Conservation (phyloP, 331 rosid species). For the Malus hybrid region DNA sequence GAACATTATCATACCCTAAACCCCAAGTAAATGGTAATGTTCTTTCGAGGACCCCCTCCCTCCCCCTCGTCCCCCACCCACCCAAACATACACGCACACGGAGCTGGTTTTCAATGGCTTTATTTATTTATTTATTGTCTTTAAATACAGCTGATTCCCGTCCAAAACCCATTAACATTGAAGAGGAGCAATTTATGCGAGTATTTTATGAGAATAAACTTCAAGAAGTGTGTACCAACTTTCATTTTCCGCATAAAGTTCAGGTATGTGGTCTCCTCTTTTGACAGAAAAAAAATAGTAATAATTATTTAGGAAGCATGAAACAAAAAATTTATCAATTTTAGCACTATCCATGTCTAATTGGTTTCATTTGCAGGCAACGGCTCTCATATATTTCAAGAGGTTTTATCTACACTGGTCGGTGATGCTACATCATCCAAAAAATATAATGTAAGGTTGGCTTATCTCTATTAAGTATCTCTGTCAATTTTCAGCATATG, state of each 20-base stretch:
- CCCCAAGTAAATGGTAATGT: slow-evolving; percentile 51
- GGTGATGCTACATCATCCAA: slow-evolving; percentile 90
- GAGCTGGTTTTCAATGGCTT: not conserved
- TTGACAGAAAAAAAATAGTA: not conserved
- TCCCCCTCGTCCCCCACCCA: not conserved
- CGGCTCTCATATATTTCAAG: slow-evolving; percentile 89
- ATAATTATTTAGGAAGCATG: not conserved
- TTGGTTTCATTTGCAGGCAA: slow-evolving; percentile 59
- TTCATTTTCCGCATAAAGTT: slow-evolving; percentile 93
- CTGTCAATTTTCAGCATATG: slow-evolving; percentile 4
- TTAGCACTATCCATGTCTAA: slow-evolving; percentile 5
- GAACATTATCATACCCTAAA: slow-evolving; percentile 63
- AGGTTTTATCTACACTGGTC: slow-evolving; percentile 96
- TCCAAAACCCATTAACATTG: slow-evolving; percentile 47
- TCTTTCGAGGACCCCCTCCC: not conserved
- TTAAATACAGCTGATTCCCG: slow-evolving; percentile 34
- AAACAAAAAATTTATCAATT: not conserved
- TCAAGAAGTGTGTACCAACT: slow-evolving; percentile 83
- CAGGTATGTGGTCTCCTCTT: slow-evolving; percentile 43
- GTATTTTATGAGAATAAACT: slow-evolving; percentile 50
- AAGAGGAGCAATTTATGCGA: slow-evolving; percentile 51
- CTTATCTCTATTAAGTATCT: not conserved
- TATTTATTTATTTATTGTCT: not conserved
- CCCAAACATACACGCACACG: not conserved
- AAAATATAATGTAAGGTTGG: slow-evolving; percentile 73